A percentile compares a stretch with the other conserved stretches of the same genome.
These are phyloP conservation scores for Cercophora samala DNA, from an alignment of 495 filamentous ascomycete genomes.

Conservation along the genomic window DNA sequence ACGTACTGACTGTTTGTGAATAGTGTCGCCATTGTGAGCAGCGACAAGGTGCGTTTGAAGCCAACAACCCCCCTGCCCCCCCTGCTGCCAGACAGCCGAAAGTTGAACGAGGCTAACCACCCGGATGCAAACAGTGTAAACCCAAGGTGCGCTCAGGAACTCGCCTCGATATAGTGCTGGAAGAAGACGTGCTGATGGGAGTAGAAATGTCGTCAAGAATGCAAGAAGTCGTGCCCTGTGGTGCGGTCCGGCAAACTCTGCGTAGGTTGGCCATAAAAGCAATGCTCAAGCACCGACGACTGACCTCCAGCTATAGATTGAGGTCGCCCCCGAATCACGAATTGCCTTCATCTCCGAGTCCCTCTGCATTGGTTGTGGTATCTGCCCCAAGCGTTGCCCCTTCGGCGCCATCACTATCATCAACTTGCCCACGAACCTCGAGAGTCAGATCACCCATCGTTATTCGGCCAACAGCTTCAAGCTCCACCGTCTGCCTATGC, in stretches of 20 bases:
- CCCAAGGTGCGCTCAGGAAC: conserved; percentile 67
- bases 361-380: conserved; percentile 80
- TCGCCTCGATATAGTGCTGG: not conserved
- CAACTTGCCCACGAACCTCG: conserved; percentile 98
- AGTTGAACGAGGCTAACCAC: conserved; percentile 17
- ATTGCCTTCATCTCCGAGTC: conserved; percentile 97
- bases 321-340: conserved; percentile 77
- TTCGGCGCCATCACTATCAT: conserved; percentile 99
- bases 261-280: conserved; percentile 14
- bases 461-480: conserved; percentile 99
- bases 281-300: not conserved
- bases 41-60: conserved; percentile 74
- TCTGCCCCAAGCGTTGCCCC: conserved; percentile 99
- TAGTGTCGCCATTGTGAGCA: conserved; percentile 96
- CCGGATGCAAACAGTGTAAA: conserved; percentile 70
- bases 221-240: conserved; percentile 97
- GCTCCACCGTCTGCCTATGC: conserved; percentile 92
- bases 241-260: conserved; percentile 97
- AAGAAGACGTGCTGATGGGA: conserved; percentile 15
- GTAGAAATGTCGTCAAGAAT: conserved; percentile 72
- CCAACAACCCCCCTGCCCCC: not conserved
- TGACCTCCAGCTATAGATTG: conserved; percentile 17
- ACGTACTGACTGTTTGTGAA: conserved; percentile 16
- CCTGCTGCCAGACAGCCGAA: conserved; percentile 4
- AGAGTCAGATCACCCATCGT: conserved; percentile 94